Conservation (phyloP, 371 early-diverging fungal species). For the Mortierella sp. region DNA sequence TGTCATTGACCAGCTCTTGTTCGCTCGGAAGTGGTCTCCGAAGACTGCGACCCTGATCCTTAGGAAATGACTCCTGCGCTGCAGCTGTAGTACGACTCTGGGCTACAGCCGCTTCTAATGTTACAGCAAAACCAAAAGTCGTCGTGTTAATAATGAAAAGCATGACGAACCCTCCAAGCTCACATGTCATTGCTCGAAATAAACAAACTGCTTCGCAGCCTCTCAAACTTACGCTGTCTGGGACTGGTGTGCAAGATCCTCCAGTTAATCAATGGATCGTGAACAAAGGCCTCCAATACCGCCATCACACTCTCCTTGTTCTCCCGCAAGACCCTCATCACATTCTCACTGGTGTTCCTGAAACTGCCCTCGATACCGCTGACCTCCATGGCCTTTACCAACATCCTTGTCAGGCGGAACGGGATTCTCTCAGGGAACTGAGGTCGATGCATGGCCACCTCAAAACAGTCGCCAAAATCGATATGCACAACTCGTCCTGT, state of each 20-base stretch:
- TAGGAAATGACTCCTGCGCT: conserved; percentile 31
- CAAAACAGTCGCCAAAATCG: conserved; percentile 99
- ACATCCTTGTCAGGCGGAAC: conserved; percentile 98
- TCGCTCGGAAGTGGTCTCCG: conserved; percentile 47
- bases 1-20: conserved; percentile 43
- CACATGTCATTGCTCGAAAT: background rate
- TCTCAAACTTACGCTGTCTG: conserved; percentile 43
- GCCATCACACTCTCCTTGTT: conserved; percentile 99
- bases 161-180: background rate
- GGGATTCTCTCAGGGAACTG: conserved; percentile 98
- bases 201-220: background rate
- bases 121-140: background rate
- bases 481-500: conserved; percentile 98
- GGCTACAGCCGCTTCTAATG: conserved; percentile 16
- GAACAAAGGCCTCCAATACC: conserved; percentile 97
- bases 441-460: conserved; percentile 97
- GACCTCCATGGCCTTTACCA: conserved; percentile 98
- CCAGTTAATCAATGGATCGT: conserved; percentile 98
- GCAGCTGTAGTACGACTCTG: conserved; percentile 14
- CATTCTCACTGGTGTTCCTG: conserved; percentile 95
- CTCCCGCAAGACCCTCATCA: conserved; percentile 95
- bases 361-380: conserved; percentile 97
- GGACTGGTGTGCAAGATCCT: conserved; percentile 64
- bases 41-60: conserved; percentile 49
- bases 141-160: background rate